Conservation (phyloP, 257 asterid species). For the Mentha longifolia region DNA sequence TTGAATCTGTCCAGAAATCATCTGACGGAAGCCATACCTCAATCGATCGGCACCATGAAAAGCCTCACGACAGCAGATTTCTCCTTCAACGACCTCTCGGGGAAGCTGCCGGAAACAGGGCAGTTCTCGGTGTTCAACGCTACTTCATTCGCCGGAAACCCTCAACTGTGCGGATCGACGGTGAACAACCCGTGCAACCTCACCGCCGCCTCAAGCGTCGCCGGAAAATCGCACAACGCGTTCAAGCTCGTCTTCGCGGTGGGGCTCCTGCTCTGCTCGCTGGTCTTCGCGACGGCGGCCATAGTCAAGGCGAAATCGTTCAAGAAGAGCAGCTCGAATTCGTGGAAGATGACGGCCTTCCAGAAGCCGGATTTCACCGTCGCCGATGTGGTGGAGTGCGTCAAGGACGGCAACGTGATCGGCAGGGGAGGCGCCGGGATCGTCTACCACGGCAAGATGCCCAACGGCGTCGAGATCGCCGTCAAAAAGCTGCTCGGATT, state of each 20-base stretch:
- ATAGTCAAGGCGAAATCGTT: slow-evolving; percentile 77
- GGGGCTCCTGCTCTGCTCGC: slow-evolving; percentile 69
- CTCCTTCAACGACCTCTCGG: slow-evolving; percentile 84
- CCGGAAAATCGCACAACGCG: slow-evolving; percentile 49
- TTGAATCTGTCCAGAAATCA: slow-evolving; percentile 84
- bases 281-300: slow-evolving; percentile 73
- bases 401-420: slow-evolving; percentile 88
- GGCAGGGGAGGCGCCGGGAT: slow-evolving; percentile 96
- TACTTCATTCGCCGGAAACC: slow-evolving; percentile 74
- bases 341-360: slow-evolving; percentile 93
- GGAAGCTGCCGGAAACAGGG: slow-evolving; percentile 83
- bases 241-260: slow-evolving; percentile 84
- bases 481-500: slow-evolving; percentile 77
- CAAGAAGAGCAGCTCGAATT: slow-evolving; percentile 53
- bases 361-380: slow-evolving; percentile 76
- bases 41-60: slow-evolving; percentile 64
- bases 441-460: slow-evolving; percentile 83
- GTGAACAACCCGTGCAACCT: slow-evolving; percentile 71
- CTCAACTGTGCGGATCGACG: slow-evolving; percentile 71
- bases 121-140: slow-evolving; percentile 82
- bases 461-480: slow-evolving; percentile 78
- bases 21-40: slow-evolving; percentile 63
- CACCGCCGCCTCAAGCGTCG: slow-evolving; percentile 28
- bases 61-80: slow-evolving; percentile 95
- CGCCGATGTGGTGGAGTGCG: slow-evolving; percentile 75